These are phyloP conservation scores for Verbena officinalis DNA, from an alignment of 257 asterid genomes.

Conservation along the genomic window DNA sequence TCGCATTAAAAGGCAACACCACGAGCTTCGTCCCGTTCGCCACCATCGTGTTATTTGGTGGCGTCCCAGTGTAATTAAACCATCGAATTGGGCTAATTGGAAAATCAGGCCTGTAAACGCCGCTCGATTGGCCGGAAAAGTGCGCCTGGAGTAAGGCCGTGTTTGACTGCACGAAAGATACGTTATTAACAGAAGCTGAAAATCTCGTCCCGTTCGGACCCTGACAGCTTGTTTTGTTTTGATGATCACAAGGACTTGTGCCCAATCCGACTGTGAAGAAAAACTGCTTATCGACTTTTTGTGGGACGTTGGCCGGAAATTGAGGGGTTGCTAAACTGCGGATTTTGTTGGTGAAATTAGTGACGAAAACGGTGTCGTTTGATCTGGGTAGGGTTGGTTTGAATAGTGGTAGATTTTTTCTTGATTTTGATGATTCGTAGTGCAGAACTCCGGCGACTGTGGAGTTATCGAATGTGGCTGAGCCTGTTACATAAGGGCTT, in stretches of 20 bases:
- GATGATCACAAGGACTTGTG: slow-evolving; percentile 51
- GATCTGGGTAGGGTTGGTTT: slow-evolving; percentile 48
- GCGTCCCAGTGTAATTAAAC: slow-evolving; percentile 59
- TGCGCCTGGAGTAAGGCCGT: slow-evolving; percentile 62
- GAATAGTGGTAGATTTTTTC: slow-evolving; percentile 38
- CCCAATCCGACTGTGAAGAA: slow-evolving; percentile 62
- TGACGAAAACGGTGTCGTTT: slow-evolving; percentile 53
- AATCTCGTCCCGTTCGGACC: slow-evolving; percentile 63
- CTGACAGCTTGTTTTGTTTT: slow-evolving; percentile 45
- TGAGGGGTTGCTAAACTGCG: slow-evolving; percentile 49
- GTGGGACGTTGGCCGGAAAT: slow-evolving; percentile 65
- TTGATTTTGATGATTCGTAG: slow-evolving; percentile 31
- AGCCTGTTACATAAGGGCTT: slow-evolving; percentile 58
- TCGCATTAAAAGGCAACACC: slow-evolving; percentile 49
- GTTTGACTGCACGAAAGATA: slow-evolving; percentile 48
- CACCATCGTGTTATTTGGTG: slow-evolving; percentile 59
- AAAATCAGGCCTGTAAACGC: slow-evolving; percentile 49
- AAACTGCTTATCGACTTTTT: slow-evolving; percentile 37
- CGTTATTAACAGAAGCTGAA: slow-evolving; percentile 55
- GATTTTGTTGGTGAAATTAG: slow-evolving; percentile 40
- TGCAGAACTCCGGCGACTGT: slow-evolving; percentile 55
- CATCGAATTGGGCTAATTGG: slow-evolving; percentile 49
- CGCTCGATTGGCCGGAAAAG: slow-evolving; percentile 41
- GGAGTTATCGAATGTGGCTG: slow-evolving; percentile 60
- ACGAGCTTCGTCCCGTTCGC: slow-evolving; percentile 47